Percentiles rank a stretch among this genome's conserved stretches.
phyloP scores from a whole-genome alignment of 306 rosid genomes.

The Sicyos edulis region DNA sequence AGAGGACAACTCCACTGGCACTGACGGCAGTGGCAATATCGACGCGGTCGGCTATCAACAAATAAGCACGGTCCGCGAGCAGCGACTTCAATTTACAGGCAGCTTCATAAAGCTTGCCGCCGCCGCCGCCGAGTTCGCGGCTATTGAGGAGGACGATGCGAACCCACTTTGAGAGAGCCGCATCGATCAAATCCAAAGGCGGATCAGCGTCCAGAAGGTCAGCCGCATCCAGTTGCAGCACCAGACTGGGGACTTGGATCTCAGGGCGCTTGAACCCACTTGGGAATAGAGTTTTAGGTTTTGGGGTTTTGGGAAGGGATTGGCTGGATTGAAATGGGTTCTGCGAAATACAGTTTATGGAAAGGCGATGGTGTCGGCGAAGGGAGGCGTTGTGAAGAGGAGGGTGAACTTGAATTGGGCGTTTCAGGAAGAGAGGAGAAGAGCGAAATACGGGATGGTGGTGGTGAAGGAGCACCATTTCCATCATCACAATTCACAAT shows the following conservation, averaged over 20 bases:
- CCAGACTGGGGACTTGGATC: constrained; percentile 53
- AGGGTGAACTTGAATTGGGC: constrained; percentile 21
- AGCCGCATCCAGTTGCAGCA: constrained; percentile 49
- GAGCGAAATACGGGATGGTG: constrained; percentile 21
- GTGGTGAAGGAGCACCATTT: constrained; percentile 45
- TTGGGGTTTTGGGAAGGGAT: constrained; percentile 29
- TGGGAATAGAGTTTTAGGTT: constrained; percentile 58
- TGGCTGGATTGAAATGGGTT: constrained; percentile 29
- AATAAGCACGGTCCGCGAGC: constrained; percentile 61
- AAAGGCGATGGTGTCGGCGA: constrained; percentile 23
- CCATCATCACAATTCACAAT: too few relatives aligned
- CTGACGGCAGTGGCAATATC: constrained; percentile 82
- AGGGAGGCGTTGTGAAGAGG: constrained; percentile 29
- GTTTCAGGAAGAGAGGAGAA: constrained; percentile 10
- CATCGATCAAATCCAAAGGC: constrained; percentile 41
- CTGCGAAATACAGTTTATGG: constrained; percentile 33
- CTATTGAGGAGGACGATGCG: constrained; percentile 57
- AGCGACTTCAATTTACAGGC: constrained; percentile 72
- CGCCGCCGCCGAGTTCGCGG: constrained; percentile 40
- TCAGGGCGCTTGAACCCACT: constrained; percentile 91
- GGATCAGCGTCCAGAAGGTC: constrained; percentile 40
- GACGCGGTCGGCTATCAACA: constrained; percentile 75
- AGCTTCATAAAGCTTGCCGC: constrained; percentile 69
- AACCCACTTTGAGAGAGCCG: constrained; percentile 62
- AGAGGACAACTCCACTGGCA: constrained; percentile 77